These are phyloP conservation scores for Sporothrix pallida DNA, from an alignment of 2,329 filamentous ascomycete species.

Conservation along the genomic window DNA sequence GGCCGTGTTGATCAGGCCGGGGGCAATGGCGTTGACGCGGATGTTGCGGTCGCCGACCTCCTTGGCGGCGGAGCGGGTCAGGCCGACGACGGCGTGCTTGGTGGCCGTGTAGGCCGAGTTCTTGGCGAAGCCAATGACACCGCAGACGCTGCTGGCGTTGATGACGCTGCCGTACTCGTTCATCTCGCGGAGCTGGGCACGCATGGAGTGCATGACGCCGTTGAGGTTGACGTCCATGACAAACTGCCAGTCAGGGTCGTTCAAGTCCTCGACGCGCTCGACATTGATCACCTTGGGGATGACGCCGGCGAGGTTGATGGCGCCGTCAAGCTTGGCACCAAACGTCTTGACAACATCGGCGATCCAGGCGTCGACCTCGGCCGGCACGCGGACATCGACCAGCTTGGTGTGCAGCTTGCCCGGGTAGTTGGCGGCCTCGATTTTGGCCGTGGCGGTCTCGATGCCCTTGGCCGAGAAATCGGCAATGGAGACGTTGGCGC, in stretches of 20 bases:
- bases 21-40: constrained; percentile 4
- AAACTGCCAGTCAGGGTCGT: constrained; percentile 14
- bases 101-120: constrained; percentile 3
- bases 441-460: constrained; percentile 31
- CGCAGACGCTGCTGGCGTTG: constrained; percentile 17
- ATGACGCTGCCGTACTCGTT: constrained; percentile 3
- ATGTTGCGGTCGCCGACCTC: constrained; percentile 10
- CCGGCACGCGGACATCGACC: constrained; percentile 22
- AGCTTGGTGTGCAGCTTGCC: background rate
- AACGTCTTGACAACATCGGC: constrained; percentile 52
- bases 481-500: constrained; percentile 45
- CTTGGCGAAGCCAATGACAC: background rate
- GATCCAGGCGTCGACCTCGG: constrained; percentile 59
- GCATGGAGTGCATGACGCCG: constrained; percentile 14
- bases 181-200: background rate
- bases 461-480: constrained; percentile 44
- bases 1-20: constrained; percentile 7
- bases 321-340: constrained; percentile 57
- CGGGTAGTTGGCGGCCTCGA: constrained; percentile 10
- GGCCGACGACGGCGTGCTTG: constrained; percentile 9
- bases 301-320: constrained; percentile 60
- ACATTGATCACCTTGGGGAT: constrained; percentile 47
- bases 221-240: constrained; percentile 22
- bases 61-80: constrained; percentile 2
- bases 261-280: constrained; percentile 10